Base-by-base conservation (phyloP, 331 rosid genomes). In the Spiraea crenata region DNA sequence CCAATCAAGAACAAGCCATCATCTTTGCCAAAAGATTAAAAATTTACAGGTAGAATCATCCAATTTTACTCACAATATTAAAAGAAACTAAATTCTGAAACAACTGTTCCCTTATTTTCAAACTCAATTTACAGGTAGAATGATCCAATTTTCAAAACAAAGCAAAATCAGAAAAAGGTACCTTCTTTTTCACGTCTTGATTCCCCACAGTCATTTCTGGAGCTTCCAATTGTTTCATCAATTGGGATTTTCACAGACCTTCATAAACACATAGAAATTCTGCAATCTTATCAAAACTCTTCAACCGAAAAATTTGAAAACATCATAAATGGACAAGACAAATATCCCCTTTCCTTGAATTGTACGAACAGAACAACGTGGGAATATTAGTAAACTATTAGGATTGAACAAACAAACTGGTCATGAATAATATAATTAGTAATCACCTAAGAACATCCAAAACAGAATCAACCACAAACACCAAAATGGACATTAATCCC, bases 121-220 rank as follows among this genome's bases (percentile, higher is more conserved):
- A 25, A 25, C 31, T 25, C 31, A 25, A 45, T 34, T 35, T 35
- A 37, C 63, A 25, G 65, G 46, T 16, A 35, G 41, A 65, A 58
- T 42, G 13, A 54, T n/a, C n/a, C n/a, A n/a, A 25, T 25, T 25
- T 25, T 25, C 31, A 25, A 16, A 57, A 47, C 60, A 16, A 52
- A 73, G 65, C 5, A 14, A 74, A 70, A 69, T 10, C 65, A 76
- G 65, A 39, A 65, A 65, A 54, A 46, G 5, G 16, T 65, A 87
- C 96, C 98, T 91, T 86, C 62, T 89, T 89, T 77, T 75, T 88
- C 68, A 79, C 74, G 78, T 79, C 83, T 74, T 79, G 90, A 63
- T 76, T 76, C 71, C 57, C 80, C 34, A 75, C 69, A 20, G 80
- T 83, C 88, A 85, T 88, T 25, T 80, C 74, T 67, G 84, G 78